A percentile compares a stretch with the other conserved stretches of the same genome.
These are phyloP conservation scores for Heimioporus sp. DNA, from an alignment of 768 basidiomycete species.

Conservation along the genomic window DNA sequence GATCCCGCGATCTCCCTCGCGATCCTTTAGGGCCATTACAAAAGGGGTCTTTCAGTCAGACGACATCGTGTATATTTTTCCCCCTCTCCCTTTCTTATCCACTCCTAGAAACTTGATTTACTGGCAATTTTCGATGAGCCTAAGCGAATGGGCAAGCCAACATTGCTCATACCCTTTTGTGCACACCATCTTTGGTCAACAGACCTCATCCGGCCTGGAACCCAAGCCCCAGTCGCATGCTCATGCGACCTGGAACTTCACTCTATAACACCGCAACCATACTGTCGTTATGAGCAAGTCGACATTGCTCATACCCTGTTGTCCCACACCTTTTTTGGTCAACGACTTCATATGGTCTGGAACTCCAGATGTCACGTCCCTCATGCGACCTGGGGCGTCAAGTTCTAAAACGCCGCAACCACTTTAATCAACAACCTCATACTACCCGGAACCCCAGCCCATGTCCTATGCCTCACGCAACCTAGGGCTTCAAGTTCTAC, in stretches of 20 bases:
- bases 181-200: conserved; percentile 32
- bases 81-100: not conserved
- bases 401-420: too few species aligned
- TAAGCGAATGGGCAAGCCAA: conserved; percentile 29
- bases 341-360: too few species aligned
- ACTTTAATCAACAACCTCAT: too few species aligned
- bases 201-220: conserved; percentile 20
- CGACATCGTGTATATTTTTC: conserved; percentile 42
- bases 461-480: conserved; percentile 7
- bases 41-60: conserved; percentile 43
- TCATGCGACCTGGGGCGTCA: too few species aligned
- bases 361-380: too few species aligned
- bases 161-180: conserved; percentile 40
- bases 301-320: too few species aligned
- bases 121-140: conserved; percentile 36
- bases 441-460: too few species aligned
- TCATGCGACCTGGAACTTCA: too few species aligned
- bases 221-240: conserved; percentile 12
- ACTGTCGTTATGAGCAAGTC: too few species aligned
- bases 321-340: too few species aligned
- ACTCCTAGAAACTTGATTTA: conserved; percentile 43
- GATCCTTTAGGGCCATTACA: conserved; percentile 42
- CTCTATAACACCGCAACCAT: too few species aligned
- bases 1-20: conserved; percentile 28
- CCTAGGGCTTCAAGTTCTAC: conserved; percentile 34